Percentiles rank a stretch among this genome's conserved stretches.
Conservation (phyloP, 768 basidiomycete species). For the Suillus bovinus region DNA sequence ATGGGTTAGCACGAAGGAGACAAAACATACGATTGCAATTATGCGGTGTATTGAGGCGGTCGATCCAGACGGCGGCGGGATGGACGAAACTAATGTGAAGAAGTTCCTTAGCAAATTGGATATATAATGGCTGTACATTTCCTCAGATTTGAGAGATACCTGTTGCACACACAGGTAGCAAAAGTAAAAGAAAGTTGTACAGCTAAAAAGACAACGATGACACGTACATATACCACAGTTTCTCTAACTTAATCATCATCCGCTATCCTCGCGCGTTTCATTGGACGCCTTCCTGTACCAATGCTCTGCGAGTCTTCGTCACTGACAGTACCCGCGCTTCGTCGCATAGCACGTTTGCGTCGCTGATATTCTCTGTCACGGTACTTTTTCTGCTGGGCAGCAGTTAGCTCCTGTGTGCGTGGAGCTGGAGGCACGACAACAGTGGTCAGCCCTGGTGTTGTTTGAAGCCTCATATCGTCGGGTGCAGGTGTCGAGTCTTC, state of each 20-base stretch:
- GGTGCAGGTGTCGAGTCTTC: conserved; percentile 60
- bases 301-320: conserved; percentile 62
- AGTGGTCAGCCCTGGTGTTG: conserved; percentile 74
- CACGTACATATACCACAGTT: not conserved
- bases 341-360: conserved; percentile 65
- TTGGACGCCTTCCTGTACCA: conserved; percentile 56
- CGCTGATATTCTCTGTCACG: conserved; percentile 83
- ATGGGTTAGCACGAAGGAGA: conserved; percentile 81
- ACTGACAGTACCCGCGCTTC: conserved; percentile 67
- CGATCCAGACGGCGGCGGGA: conserved; percentile 71
- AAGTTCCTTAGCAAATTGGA: conserved; percentile 51
- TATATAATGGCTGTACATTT: conserved; percentile 27
- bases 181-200: conserved; percentile 5
- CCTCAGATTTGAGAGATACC: not conserved
- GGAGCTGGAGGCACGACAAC: conserved; percentile 78
- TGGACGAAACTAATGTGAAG: conserved; percentile 55
- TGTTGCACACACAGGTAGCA: not conserved
- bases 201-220: conserved; percentile 7
- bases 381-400: conserved; percentile 74
- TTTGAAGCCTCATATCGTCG: conserved; percentile 65
- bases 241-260: conserved; percentile 56
- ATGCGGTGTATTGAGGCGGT: conserved; percentile 79
- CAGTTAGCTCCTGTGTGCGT: conserved; percentile 61
- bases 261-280: conserved; percentile 64
- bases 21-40: conserved; percentile 71